phyloP scores from a whole-genome alignment of 208 protist genomes.

The Trichomonas vaginalis region DNA sequence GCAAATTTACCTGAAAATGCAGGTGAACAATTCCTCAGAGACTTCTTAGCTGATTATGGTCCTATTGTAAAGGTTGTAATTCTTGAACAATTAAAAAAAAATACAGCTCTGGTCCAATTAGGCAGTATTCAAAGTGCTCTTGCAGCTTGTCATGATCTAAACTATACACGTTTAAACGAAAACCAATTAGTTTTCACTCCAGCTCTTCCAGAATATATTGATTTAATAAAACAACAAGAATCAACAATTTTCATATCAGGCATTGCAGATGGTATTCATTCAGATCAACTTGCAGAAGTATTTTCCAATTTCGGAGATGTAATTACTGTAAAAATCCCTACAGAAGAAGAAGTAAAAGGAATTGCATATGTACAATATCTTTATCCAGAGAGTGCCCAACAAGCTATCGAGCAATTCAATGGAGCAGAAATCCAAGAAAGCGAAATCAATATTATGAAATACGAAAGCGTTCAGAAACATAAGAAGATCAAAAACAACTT shows the following conservation, averaged over 20 bases:
- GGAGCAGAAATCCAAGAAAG: neutral
- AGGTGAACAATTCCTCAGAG: neutral
- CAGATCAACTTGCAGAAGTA: neutral
- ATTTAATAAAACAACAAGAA: neutral
- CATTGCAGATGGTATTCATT: neutral
- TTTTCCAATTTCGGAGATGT: neutral
- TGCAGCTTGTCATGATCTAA: neutral
- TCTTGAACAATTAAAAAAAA: neutral
- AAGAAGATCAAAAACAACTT: neutral
- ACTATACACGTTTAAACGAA: neutral
- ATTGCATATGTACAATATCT: neutral
- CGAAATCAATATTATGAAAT: neutral
- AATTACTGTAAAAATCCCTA: neutral
- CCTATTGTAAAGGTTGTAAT: neutral
- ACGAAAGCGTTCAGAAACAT: neutral
- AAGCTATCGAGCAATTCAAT: neutral
- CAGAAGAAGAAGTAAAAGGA: neutral
- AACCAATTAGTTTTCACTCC: neutral
- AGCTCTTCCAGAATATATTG: neutral
- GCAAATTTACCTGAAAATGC: neutral
- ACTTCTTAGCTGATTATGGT: neutral
- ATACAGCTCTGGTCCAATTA: neutral
- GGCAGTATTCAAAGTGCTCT: neutral
- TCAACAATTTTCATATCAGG: neutral
- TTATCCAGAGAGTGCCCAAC: neutral